Evolutionary conservation across 106 monocot genomes (phyloP).

Genomic region (Dendrobium nobile): DNA sequence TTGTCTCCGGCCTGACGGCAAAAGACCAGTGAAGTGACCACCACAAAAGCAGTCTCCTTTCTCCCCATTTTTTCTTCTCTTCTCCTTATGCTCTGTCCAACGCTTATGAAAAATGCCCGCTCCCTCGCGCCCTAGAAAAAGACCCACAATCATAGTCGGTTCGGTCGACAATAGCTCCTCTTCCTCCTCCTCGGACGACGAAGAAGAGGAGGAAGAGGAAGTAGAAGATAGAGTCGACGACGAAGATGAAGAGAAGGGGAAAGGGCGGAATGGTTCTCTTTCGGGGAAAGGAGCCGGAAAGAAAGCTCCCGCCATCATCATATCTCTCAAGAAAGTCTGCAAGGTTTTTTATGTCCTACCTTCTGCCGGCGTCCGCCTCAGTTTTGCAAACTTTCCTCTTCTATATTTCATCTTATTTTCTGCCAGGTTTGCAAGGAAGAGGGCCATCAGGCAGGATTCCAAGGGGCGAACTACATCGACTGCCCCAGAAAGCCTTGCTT

Average conservation of each 20-base stretch:
- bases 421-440: constrained; percentile 70
- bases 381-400: background rate
- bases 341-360: constrained; percentile 29
- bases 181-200: constrained; percentile 26
- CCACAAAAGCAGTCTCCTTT: background rate
- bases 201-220: constrained; percentile 18
- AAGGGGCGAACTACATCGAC: constrained; percentile 83
- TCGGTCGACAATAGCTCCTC: constrained; percentile 7
- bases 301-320: constrained; percentile 39
- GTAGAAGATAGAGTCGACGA: constrained; percentile 24
- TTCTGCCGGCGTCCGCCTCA: background rate
- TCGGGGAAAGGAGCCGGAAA: constrained; percentile 9
- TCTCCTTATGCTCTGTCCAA: background rate
- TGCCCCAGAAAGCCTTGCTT: constrained; percentile 92
- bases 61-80: background rate
- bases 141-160: constrained; percentile 5
- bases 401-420: background rate
- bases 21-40: background rate
- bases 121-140: background rate
- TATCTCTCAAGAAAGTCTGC: constrained; percentile 74
- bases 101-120: background rate
- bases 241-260: constrained; percentile 11
- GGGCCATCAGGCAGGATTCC: constrained; percentile 78
- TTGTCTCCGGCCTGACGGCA: background rate
- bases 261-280: background rate